These are phyloP conservation scores for Colletotrichum coccodes DNA, from an alignment of 2,329 filamentous ascomycete species.

Conservation along the genomic window DNA sequence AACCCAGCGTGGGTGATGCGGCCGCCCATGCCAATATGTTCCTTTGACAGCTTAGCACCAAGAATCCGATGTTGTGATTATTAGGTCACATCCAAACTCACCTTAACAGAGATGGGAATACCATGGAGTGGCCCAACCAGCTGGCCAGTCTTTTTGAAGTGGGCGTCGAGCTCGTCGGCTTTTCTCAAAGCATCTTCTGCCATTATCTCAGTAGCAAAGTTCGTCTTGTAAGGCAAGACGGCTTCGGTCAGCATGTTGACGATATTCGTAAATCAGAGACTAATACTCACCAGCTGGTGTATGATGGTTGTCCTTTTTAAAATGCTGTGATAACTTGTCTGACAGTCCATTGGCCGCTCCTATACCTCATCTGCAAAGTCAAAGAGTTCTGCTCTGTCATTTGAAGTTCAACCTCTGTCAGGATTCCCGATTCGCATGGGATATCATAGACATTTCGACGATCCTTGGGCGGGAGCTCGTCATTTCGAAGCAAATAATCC, in stretches of 20 bases:
- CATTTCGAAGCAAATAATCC: conserved; percentile 65
- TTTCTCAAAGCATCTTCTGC: conserved; percentile 61
- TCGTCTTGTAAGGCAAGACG: conserved; percentile 41
- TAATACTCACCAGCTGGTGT: not conserved
- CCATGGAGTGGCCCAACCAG: conserved; percentile 72
- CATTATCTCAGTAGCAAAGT: conserved; percentile 63
- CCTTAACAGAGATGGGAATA: conserved; percentile 74
- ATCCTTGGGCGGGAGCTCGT: conserved; percentile 61
- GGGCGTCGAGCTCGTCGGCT: conserved; percentile 59
- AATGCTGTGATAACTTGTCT: conserved; percentile 40
- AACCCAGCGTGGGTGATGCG: conserved; percentile 71
- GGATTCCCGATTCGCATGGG: conserved; percentile 67
- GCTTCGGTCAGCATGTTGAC: not conserved
- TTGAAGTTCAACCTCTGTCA: conserved; percentile 54
- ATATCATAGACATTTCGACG: conserved; percentile 66
- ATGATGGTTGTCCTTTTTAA: conserved; percentile 13
- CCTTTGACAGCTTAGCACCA: not conserved
- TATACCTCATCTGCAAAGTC: not conserved
- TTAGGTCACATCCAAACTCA: conserved; percentile 72
- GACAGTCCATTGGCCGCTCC: conserved; percentile 39
- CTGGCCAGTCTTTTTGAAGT: conserved; percentile 56
- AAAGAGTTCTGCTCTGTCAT: conserved; percentile 47
- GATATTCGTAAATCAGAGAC: not conserved
- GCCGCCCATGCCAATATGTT: conserved; percentile 46
- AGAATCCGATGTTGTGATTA: accelerated